Evolutionary conservation across 805 yeast genomes (phyloP), one percentile per base, ranked within the genome.

Genomic region (Spathaspora passalidarum): DNA sequence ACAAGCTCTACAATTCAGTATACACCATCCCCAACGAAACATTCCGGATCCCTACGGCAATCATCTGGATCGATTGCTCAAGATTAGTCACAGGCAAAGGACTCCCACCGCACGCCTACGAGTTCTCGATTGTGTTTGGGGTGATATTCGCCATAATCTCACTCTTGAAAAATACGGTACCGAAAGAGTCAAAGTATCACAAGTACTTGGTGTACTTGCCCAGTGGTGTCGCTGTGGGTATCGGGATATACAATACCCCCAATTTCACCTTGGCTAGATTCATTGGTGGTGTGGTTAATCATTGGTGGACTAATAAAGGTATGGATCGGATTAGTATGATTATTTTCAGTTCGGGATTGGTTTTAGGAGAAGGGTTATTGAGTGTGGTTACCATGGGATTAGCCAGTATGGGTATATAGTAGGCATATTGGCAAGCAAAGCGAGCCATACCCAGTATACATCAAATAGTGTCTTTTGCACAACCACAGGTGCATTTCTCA

Each of bases 61-160:
- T 89, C 3, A 89, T 92, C 18, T 92, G 99, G 99, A 84, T 92
- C 38, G 98, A 92, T 62, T 91, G 98, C 61, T 89, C 97, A 0
- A 72, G 99, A 46, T 72, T 92, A 32, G 96, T 92, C 25, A 87
- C 92, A 1, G 99, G 98, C 1, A 77, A 84, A 46, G 96, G 96
- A 0, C 69, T 94, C 19, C 99, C 99, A 0, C 86, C 89, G 0
- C 77, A 78, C 47, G 96, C 90, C 0, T 66, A 74, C 47, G 78
- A 73, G 43, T 78, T 81, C 54, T 76, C 88, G 0, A 57, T 85
- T 3, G 48, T 71, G 0, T 81, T 89, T 56, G 95, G 92, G 0
- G 49, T 78, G 1, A 54, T 82, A 0, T 90, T 91, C 64, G 96
- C 84, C 0, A 32, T 78, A 2, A 79, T 90, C 6, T 78, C 96